Percentiles rank a stretch among this genome's conserved stretches.
These are phyloP conservation scores for Cladophialophora bantiana DNA, from an alignment of 2,329 filamentous ascomycete species.

Conservation along the genomic window DNA sequence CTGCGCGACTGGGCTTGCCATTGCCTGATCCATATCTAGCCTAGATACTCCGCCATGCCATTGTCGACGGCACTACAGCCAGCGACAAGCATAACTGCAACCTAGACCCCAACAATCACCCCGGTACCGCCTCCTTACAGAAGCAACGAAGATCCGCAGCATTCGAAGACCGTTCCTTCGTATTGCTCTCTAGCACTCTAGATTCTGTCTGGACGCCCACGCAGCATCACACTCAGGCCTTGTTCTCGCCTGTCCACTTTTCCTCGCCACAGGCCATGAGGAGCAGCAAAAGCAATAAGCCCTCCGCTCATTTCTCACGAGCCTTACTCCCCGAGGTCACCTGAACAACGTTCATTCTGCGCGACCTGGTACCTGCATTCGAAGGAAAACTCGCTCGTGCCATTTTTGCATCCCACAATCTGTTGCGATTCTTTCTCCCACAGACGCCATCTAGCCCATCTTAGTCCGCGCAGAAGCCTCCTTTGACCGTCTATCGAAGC, in stretches of 20 bases:
- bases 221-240: slow-evolving; percentile 16
- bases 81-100: slow-evolving; percentile 25
- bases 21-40: slow-evolving; percentile 31
- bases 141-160: slow-evolving; percentile 24
- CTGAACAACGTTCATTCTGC: slow-evolving; percentile 31
- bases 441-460: slow-evolving; percentile 15
- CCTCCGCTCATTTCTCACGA: slow-evolving; percentile 24
- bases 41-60: slow-evolving; percentile 27
- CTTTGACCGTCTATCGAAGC: slow-evolving; percentile 11
- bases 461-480: slow-evolving; percentile 3
- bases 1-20: slow-evolving; percentile 21
- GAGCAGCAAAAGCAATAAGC: slow-evolving; percentile 38
- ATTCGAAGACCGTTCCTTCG: slow-evolving; percentile 12
- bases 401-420: slow-evolving; percentile 25
- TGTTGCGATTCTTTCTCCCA: slow-evolving; percentile 21
- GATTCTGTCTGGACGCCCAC: slow-evolving; percentile 6
- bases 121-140: slow-evolving; percentile 24
- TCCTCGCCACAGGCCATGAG: slow-evolving; percentile 35
- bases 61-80: slow-evolving; percentile 4
- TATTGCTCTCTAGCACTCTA: slow-evolving; percentile 3
- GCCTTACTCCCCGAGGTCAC: slow-evolving; percentile 34
- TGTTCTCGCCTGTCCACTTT: slow-evolving; percentile 16
- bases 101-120: slow-evolving; percentile 24
- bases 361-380: slow-evolving; percentile 36
- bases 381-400: slow-evolving; percentile 17